Conservation (phyloP, 371 early-diverging fungal genomes). For the Rhizomucor pusillus region DNA sequence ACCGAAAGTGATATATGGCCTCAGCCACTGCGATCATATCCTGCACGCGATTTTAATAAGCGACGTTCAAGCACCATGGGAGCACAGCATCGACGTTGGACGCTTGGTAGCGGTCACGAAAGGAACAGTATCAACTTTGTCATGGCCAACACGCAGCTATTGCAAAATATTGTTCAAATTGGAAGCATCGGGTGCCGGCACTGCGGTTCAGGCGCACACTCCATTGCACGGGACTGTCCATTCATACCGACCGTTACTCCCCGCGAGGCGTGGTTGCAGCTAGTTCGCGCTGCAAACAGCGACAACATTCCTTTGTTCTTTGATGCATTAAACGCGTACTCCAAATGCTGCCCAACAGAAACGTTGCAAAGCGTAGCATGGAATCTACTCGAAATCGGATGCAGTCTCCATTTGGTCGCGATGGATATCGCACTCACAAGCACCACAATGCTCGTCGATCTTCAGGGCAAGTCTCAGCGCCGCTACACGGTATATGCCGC, state of each 20-base stretch:
- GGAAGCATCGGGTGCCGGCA: conserved; percentile 15
- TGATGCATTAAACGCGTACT: conserved; percentile 12
- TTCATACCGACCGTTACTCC: conserved; percentile 5
- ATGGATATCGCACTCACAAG: conserved; percentile 4
- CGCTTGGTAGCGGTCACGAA: not conserved
- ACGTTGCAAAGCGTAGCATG: conserved; percentile 9
- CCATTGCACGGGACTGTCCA: conserved; percentile 11
- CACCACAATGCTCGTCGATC: conserved; percentile 12
- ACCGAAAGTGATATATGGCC: not conserved
- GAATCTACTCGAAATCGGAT: conserved; percentile 3
- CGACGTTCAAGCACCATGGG: too few relatives aligned
- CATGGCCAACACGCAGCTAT: conserved; percentile 10
- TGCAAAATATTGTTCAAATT: conserved; percentile 15
- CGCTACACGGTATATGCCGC: conserved; percentile 1
- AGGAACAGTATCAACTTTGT: conserved; percentile 7
- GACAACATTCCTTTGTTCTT: conserved; percentile 6
- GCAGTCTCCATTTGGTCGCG: conserved; percentile 13
- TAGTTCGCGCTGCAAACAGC: conserved; percentile 3
- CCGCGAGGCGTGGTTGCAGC: conserved; percentile 10
- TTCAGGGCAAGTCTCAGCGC: conserved; percentile 11
- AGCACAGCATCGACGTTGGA: not conserved
- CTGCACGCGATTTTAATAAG: not conserved
- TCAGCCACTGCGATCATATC: not conserved
- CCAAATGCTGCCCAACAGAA: conserved; percentile 13
- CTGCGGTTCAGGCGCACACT: conserved; percentile 13